Conservation (phyloP, 2,329 filamentous ascomycete genomes). For the Penicillium sp. region DNA sequence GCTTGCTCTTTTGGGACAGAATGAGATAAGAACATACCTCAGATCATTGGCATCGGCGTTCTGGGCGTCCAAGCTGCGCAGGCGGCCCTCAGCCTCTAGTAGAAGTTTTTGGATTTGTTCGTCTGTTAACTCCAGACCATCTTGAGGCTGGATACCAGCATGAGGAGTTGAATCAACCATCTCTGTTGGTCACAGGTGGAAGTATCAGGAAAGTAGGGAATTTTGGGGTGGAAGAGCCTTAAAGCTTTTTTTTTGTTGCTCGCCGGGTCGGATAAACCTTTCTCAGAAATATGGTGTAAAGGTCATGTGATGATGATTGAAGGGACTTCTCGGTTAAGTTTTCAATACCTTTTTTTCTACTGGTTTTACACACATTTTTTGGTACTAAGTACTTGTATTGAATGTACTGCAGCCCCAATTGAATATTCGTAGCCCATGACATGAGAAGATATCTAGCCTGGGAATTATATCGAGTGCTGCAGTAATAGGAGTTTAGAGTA, state of each 20-base stretch:
- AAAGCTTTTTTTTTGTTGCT: constrained; percentile 20
- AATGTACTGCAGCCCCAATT: no score
- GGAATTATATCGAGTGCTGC: no score
- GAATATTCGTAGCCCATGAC: no score
- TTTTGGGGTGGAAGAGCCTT: constrained; percentile 4
- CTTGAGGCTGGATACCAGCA: constrained; percentile 14
- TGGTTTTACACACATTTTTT: no score
- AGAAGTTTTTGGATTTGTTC: constrained; percentile 63
- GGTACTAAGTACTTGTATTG: no score
- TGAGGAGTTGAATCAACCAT: constrained; percentile 18
- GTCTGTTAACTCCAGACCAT: constrained; percentile 55
- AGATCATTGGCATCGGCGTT: constrained; percentile 15
- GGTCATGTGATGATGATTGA: not conserved
- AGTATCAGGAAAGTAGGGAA: constrained; percentile 6
- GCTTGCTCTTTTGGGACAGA: not conserved
- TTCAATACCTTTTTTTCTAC: no score
- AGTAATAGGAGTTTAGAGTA: no score
- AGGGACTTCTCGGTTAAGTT: no score
- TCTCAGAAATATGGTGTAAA: constrained; percentile 7
- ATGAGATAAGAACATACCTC: constrained; percentile 12
- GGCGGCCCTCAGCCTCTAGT: constrained; percentile 59
- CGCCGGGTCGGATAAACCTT: constrained; percentile 22
- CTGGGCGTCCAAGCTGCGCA: constrained; percentile 38
- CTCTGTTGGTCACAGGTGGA: no score
- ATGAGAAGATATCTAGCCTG: no score